These are phyloP conservation scores for Mesotaenium endlicherianum DNA, from an alignment of 139 green algal species.

Conservation along the genomic window DNA sequence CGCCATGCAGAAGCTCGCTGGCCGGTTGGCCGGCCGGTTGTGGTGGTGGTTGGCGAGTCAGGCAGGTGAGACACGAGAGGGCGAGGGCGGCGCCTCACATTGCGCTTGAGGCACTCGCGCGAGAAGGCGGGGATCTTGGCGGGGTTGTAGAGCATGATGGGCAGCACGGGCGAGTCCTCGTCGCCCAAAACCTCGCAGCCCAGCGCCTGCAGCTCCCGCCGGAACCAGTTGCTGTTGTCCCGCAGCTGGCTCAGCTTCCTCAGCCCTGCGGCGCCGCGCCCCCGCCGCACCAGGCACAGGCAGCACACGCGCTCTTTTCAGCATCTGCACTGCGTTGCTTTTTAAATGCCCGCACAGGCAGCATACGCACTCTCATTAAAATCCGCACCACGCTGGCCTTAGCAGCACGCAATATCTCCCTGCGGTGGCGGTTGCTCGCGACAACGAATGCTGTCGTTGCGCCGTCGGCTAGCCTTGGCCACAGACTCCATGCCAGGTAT, in stretches of 20 bases:
- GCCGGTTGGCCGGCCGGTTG: no score
- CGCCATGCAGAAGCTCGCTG: not conserved
- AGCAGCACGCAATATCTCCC: no score
- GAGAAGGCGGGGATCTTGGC: slow-evolving; percentile 78
- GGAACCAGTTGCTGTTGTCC: slow-evolving; percentile 93
- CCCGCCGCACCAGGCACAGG: no score
- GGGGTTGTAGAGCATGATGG: slow-evolving; percentile 94
- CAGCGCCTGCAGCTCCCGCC: slow-evolving; percentile 68
- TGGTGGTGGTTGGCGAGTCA: not conserved
- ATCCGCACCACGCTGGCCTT: no score
- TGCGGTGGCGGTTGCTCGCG: no score
- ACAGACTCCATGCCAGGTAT: no score
- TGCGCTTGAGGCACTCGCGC: slow-evolving; percentile 68
- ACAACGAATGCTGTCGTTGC: no score
- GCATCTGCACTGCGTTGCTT: no score
- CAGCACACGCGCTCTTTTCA: no score
- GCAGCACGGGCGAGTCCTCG: slow-evolving; percentile 94
- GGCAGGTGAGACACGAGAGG: not conserved
- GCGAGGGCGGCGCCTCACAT: slow-evolving; percentile 13
- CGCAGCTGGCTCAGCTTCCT: slow-evolving; percentile 83
- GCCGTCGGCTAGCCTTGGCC: no score
- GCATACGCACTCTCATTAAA: no score
- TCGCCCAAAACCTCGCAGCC: slow-evolving; percentile 90
- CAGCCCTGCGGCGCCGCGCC: slow-evolving; percentile 33
- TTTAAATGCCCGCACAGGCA: no score